Evolutionary conservation across 208 protist genomes (phyloP), one percentile per base, ranked within the genome.

Genomic region (Trypanosoma conorhini): DNA sequence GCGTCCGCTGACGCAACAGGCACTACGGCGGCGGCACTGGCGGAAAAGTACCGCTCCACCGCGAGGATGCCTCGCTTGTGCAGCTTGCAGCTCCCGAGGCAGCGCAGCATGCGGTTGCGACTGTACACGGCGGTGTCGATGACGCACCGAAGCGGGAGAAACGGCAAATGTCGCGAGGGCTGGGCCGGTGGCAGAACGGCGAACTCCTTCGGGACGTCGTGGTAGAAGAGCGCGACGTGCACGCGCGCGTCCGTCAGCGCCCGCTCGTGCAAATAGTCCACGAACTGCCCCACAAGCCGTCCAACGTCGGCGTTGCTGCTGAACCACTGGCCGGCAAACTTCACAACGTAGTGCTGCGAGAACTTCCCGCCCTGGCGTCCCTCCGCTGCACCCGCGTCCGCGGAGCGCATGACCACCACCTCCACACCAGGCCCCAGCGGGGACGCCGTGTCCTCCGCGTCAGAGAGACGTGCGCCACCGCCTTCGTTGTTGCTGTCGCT

Each of bases 51-150:
- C 30, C 24, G 28, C 35, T 84, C 78, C n/a, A 83, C 3, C 0
- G 57, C 48, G 22, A 96, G 68, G 19, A 91, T 70, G 50, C 65
- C 74, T 24, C 55, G 33, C 56, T 92, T 92, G 51, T 79, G 71
- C 0, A 96, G 77, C 74, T 96, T 96, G 65, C 85, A 92, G 60
- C 87, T 89, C 3, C 88, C 82, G 8, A 92, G 56, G 59, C 85
- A 92, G 5, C 91, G 88, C 77, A 96, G 86, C 72, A 83, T 86
- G 33, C 91, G 79, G 60, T 96, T 96, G 1, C 83, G 83, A 26
- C 77, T 86, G 76, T 96, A 96, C 40, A 96, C 91, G 7, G 81
- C 86, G 8, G 72, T 81, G 65, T 96, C 91, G 64, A 96, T 86
- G 30, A 96, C 72, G 58, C 85, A 93, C 40, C 62, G 61, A 1